Percentiles rank a stretch among this genome's conserved stretches.
These are phyloP conservation scores for Diddensiella caesifluorescens DNA, from an alignment of 805 yeast genomes.

Conservation along the genomic window DNA sequence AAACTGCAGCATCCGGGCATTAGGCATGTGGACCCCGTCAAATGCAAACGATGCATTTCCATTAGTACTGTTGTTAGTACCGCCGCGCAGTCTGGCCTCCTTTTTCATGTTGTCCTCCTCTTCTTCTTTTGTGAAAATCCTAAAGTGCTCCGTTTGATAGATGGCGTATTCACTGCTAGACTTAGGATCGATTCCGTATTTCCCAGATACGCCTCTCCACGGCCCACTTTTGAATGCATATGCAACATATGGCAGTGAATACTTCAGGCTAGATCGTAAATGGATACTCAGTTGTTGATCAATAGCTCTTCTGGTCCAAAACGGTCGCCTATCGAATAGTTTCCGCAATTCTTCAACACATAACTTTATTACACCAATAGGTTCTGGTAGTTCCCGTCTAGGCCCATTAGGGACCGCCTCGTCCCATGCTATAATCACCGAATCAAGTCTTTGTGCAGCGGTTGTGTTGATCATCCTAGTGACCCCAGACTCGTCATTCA, in stretches of 20 bases:
- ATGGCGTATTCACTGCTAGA: constrained; percentile 46
- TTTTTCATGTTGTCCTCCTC: constrained; percentile 20
- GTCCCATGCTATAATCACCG: constrained; percentile 32
- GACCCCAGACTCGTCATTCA: constrained; percentile 48
- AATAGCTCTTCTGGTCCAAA: constrained; percentile 75
- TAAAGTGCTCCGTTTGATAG: constrained; percentile 84
- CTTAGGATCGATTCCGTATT: constrained; percentile 74
- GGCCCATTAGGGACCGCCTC: constrained; percentile 32
- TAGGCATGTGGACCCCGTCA: constrained; percentile 66
- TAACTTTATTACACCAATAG: constrained; percentile 35
- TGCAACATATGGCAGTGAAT: constrained; percentile 79
- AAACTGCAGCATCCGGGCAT: constrained; percentile 66
- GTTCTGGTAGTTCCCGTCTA: constrained; percentile 39
- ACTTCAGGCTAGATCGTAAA: constrained; percentile 47
- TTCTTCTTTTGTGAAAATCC: constrained; percentile 36
- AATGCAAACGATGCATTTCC: constrained; percentile 46
- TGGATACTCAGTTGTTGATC: constrained; percentile 25
- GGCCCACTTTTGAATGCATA: constrained; percentile 86
- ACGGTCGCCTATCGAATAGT: constrained; percentile 66
- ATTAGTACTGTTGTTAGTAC: constrained; percentile 34
- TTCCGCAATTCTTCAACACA: constrained; percentile 35
- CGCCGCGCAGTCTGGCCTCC: background rate
- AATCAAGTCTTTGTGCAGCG: constrained; percentile 27
- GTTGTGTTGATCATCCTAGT: constrained; percentile 30
- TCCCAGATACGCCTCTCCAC: constrained; percentile 83